Conservation (phyloP, 129 eudicot species). For the carrot (Daucus carota) region DNA sequence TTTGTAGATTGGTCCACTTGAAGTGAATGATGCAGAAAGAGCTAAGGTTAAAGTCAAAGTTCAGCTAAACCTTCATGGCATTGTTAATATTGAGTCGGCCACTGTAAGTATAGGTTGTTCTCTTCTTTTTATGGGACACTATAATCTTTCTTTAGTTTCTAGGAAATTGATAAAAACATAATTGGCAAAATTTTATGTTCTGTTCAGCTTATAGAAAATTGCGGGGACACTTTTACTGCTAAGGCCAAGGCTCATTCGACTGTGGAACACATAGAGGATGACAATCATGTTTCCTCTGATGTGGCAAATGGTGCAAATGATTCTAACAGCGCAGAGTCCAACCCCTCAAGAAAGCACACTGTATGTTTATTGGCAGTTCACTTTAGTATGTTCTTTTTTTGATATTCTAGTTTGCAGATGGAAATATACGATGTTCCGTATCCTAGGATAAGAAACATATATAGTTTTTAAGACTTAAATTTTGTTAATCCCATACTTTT, state of each 20-base stretch:
- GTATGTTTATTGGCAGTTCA: conserved; percentile 32
- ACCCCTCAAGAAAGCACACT: conserved; percentile 20
- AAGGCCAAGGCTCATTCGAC: conserved; percentile 25
- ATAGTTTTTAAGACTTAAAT: not conserved
- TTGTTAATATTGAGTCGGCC: conserved; percentile 62
- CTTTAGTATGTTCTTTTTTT: not conserved
- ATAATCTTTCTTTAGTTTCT: not conserved
- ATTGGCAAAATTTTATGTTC: not conserved
- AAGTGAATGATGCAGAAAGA: conserved; percentile 33
- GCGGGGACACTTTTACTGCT: conserved; percentile 14
- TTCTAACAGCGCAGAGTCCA: conserved; percentile 19
- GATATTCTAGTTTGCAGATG: not conserved
- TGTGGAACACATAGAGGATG: conserved; percentile 37
- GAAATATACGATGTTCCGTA: not conserved
- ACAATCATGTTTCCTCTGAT: conserved; percentile 23
- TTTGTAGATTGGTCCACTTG: conserved; percentile 77
- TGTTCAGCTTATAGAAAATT: conserved; percentile 55
- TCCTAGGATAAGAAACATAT: not conserved
- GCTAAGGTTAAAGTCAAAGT: conserved; percentile 65
- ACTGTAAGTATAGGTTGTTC: conserved; percentile 44
- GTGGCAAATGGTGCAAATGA: conserved; percentile 34
- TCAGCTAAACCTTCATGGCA: conserved; percentile 66
- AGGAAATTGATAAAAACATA: conserved; percentile 3
- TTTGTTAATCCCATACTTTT: not conserved
- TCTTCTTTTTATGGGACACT: not conserved